Evolutionary conservation across 2,329 filamentous ascomycete species (phyloP), one percentile per base, ranked within the genome.

Genomic region (Cytospora piceae): DNA sequence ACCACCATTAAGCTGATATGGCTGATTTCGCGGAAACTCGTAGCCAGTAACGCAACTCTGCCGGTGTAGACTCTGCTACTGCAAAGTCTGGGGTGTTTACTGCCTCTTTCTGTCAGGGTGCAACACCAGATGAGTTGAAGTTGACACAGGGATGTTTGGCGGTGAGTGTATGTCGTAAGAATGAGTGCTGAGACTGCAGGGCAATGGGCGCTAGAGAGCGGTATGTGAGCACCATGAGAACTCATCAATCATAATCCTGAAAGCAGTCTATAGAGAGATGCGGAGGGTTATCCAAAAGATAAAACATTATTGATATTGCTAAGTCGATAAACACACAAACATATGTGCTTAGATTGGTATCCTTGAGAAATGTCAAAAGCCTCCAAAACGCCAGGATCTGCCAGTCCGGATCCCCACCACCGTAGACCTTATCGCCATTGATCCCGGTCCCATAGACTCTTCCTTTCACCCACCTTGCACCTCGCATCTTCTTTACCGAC

Each of bases 401-500:
- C 49, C 37, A 55, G n/a, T 42, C 37, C 32, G 24, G 22, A 56
- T 22, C 61, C 29, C 22, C 12, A 57, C 11, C 29, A 15, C 31
- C 17, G 4, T 49, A 17, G 17, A 8, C n/a, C n/a, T 1, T 49
- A n/a, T 49, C 24, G 46, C 24, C 46, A 24, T 11, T 7, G n/a
- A 49, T 22, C 49, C 55, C 24, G 54, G 17, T 32, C 32, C 55
- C 24, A 31, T 15, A 59, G 49, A 32, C 46, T 29, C 20, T 20
- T 42, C 34, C 2, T 24, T 58, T 37, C 12, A 14, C 14, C 9
- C 14, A 15, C 20, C 37, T 39, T 29, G 20, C 62, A 20, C n/a
- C 24, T 34, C 51, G 22, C 29, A 42, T 51, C 6, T 29, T 52
- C 2, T 34, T 80, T 70, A 84, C 68, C 83, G 79, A 53, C 82